Base-by-base conservation (phyloP, 352 stramenopile species). In the Phytopythium delawarense region DNA sequence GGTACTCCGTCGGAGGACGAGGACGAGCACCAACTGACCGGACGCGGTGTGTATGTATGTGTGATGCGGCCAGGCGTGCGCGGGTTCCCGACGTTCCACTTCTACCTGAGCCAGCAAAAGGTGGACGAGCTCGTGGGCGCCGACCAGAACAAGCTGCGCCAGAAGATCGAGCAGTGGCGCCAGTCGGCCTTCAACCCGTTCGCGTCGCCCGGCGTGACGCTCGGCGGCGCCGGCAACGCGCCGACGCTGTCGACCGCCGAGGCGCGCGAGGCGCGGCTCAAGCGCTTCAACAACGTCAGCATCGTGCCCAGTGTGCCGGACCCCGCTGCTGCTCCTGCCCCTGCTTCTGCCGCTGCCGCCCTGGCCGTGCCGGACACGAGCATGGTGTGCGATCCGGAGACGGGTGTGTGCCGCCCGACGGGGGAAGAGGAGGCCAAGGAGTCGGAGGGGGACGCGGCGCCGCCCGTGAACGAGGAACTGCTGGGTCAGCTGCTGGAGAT, bases 11-110 rank as follows among this genome's bases (percentile, higher is more conserved):
- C 2, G 11, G 21, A 50, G 20, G 2, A 35, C 1, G 1, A 32
- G 9, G 37, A 28, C 20, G 54, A 40, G 25, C 25, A 4, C 21
- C 8, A 28, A 18, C 18, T 61, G 39, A 23, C 23, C 25, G 28
- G 1, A 13, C 25, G 25, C 25, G 32, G 39, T 40, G 5, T 61
- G 7, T 5, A 1, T n/a, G 18, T 23, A 28, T 28, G 25, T 28
- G 21, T 13, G 18, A 46, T 2, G 8, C 5, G 2, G 12, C 7
- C 34, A 79, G 75, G 84, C 42, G 85, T 97, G 32, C 78, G 80
- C 18, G 87, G 84, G 30, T 97, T 96, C 70, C 90, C 90, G 25
- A 97, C 90, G 2, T 97, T 97, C 70, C 87, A 94, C 66, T 94
- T 97, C 63, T 97, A 97, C 67, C 71, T 97, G 60, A 94, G 71